phyloP scores from a whole-genome alignment of 2,329 filamentous ascomycete genomes.

The Aureobasidium vineae region DNA sequence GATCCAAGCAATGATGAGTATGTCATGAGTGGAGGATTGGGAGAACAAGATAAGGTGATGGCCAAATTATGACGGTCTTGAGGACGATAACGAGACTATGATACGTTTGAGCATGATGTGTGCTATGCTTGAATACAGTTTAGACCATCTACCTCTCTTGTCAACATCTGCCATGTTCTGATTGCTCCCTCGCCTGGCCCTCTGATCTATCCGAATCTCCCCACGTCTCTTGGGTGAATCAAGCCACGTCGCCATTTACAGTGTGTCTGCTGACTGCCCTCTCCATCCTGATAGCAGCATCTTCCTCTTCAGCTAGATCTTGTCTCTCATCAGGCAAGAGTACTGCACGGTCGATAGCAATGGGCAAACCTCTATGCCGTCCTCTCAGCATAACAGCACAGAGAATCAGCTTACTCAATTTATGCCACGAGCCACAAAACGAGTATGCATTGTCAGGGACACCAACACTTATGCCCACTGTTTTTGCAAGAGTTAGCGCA shows the following conservation, averaged over 20 bases:
- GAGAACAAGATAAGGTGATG: constrained; percentile 29
- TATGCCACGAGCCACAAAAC: constrained; percentile 51
- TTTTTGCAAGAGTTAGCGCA: constrained; percentile 23
- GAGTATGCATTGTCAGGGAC: constrained; percentile 46
- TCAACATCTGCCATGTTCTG: not conserved
- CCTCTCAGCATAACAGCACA: constrained; percentile 58
- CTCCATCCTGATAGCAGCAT: constrained; percentile 35
- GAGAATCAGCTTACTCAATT: constrained; percentile 54
- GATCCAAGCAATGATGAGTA: constrained; percentile 34
- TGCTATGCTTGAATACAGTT: not conserved
- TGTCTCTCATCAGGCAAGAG: constrained; percentile 41
- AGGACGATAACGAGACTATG: not conserved
- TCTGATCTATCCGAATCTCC: not conserved
- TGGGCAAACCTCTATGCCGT: constrained; percentile 55
- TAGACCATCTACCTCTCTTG: not conserved
- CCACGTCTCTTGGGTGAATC: not conserved
- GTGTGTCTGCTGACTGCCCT: constrained; percentile 25
- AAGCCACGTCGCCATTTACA: not conserved
- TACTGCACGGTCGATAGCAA: constrained; percentile 53
- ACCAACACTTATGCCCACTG: constrained; percentile 49
- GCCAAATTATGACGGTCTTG: constrained; percentile 12
- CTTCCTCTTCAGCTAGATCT: constrained; percentile 40
- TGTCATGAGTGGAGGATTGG: constrained; percentile 58
- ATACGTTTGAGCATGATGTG: not conserved
- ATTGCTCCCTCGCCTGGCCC: not conserved